These are phyloP conservation scores for Saksenaea vasiformis DNA, from an alignment of 371 early-diverging fungal genomes.

Conservation along the genomic window DNA sequence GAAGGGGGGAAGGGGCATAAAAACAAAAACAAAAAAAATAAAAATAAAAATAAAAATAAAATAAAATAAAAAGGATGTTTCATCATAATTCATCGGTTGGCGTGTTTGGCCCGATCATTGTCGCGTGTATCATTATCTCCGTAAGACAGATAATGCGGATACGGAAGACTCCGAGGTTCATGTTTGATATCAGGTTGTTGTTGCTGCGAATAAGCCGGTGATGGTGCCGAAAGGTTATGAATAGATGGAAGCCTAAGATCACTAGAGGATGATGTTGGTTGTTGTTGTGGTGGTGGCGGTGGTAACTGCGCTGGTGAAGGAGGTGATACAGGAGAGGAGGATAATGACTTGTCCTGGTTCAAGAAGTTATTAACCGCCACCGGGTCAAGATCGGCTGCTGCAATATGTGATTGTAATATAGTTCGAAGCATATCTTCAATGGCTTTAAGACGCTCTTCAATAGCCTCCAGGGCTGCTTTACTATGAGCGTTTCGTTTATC, in stretches of 20 bases:
- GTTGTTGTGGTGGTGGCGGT: constrained; percentile 1
- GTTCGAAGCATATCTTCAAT: constrained; percentile 41
- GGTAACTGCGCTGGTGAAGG: constrained; percentile 10
- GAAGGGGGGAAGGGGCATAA: neutral
- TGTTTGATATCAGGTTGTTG: constrained; percentile 1
- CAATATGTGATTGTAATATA: constrained; percentile 22
- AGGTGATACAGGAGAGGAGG: constrained; percentile 20
- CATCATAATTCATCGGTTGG: neutral
- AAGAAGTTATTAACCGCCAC: constrained; percentile 24
- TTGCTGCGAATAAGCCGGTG: constrained; percentile 17
- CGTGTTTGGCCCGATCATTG: neutral
- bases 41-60: neutral
- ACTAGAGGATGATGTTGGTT: neutral
- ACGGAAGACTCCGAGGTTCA: constrained; percentile 1
- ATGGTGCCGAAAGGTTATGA: constrained; percentile 30
- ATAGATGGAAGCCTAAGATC: constrained; percentile 41
- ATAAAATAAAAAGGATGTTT: neutral
- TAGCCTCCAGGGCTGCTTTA: constrained; percentile 38
- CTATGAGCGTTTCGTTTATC: constrained; percentile 31
- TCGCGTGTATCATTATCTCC: constrained; percentile 1
- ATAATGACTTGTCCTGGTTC: constrained; percentile 20
- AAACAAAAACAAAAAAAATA: neutral
- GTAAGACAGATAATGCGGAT: constrained; percentile 1
- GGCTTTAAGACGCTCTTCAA: constrained; percentile 35
- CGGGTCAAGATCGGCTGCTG: constrained; percentile 18